Base-by-base conservation (phyloP, 2,329 filamentous ascomycete genomes). In the Didymella segeticola region DNA sequence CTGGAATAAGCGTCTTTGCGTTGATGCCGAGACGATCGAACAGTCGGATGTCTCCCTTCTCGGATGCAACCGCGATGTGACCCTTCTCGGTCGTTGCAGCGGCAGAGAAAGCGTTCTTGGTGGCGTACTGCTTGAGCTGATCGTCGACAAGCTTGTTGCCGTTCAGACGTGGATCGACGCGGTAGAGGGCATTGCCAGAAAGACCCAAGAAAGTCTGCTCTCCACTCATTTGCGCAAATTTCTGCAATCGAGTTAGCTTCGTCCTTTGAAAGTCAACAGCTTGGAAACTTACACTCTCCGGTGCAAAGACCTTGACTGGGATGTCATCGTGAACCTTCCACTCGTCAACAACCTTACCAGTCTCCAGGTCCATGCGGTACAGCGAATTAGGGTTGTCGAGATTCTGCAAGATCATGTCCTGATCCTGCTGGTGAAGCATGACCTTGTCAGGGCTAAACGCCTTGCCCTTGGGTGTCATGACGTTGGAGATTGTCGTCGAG, bases 321-420 rank as follows among this genome's bases (percentile, higher is more conserved):
- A 99, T 97, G 71, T 98, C 91, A 58, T 99, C 93, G 70, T 99
- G 93, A 12, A 99, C 85, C 66, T 96, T 96, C 95, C 95, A 99
- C 76, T 99, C 95, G 69, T 99, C 95, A 2, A 98, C 92, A 29
- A 99, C 90, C 78, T 97, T 98, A 63, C 95, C 95, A 65, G 96
- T 96, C 75, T 99, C 93, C 37, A 99, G 82, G 77, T 99, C 95
- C 95, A 99, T 98, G 38, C 91, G 90, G 74, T 93, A 99, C 1
- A 99, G 83, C 45, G 91, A 92, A 78, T 96, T 93, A 1, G 93
- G 91, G 61, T 98, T 89, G 45, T 87, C 78, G 22, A 75, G 81
- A 65, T 96, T 93, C 74, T 97, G 93, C 53, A 97, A 77, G 56
- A 97, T 90, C 84, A 97, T 88, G 69, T 96, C 91, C 38, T 87